Percentiles rank a stretch among this genome's conserved stretches.
Evolutionary conservation across 495 filamentous ascomycete species (phyloP).

Genomic region (Neurospora tetraspora): DNA sequence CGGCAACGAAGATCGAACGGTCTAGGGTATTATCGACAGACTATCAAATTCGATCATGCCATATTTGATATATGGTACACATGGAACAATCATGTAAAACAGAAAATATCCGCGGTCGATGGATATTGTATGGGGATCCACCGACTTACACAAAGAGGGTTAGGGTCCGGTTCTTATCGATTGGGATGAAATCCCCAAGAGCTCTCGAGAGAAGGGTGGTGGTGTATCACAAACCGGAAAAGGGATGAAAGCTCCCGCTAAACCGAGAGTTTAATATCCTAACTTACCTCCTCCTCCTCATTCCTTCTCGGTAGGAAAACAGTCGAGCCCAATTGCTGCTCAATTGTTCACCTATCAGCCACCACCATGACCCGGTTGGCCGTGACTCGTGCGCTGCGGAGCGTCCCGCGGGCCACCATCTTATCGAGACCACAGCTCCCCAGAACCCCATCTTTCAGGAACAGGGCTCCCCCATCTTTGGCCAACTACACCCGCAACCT

Average conservation of each 20-base stretch:
- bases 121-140: not conserved
- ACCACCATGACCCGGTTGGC: constrained; percentile 15
- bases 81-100: not conserved
- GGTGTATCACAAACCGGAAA: not conserved
- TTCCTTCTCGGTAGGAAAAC: not conserved
- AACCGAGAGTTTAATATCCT: not conserved
- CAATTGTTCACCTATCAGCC: not conserved
- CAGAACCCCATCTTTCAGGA: not conserved
- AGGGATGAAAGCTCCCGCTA: not conserved
- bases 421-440: not conserved
- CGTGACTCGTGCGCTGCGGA: constrained; percentile 11
- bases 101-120: not conserved
- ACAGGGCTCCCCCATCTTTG: not conserved
- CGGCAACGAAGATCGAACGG: not conserved
- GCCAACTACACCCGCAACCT: constrained; percentile 3
- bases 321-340: not conserved
- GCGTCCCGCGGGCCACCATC: constrained; percentile 11
- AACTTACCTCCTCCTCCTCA: not conserved
- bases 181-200: not conserved
- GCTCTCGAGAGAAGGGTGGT: not conserved
- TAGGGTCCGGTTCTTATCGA: not conserved
- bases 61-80: not conserved
- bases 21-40: not conserved
- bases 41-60: not conserved
- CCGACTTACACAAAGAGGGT: not conserved